Evolutionary conservation across 2,329 filamentous ascomycete genomes (phyloP), one percentile per base, ranked within the genome.

Genomic region (Aspergillus awamori): DNA sequence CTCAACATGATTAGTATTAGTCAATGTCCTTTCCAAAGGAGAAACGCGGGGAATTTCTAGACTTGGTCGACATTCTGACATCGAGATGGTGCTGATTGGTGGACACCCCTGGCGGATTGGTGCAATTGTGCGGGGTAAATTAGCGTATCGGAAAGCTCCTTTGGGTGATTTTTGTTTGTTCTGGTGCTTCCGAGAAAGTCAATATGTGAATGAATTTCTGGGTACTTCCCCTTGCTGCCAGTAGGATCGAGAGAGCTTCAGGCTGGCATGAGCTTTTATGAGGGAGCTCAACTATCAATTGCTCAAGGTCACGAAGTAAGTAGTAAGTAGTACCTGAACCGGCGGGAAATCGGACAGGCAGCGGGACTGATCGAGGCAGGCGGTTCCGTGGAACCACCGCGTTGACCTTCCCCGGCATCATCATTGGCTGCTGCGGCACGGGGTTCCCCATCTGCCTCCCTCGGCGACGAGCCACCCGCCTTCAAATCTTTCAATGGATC

Each of bases 1-100:
- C n/a, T 51, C 26, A 11, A 33, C 8, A 36, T 36, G 13, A 4
- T 2, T 33, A 5, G 13, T 13, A 33, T 15, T 15, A 13, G 33
- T 36, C 33, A 15, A 36, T 5, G 11, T 4, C 11, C 26, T 15
- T 28, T 51, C 47, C 47, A 33, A 8, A 33, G 47, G n/a, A 36
- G 11, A 15, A 36, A 11, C 26, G 47, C 15, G 28, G 26, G 47
- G 24, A n/a, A 48, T 30, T 30, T 49, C 47, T 26, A 49, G 15
- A 49, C 5, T 49, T 33, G 26, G n/a, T 17, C 6, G 47, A 11
- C 11, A 28, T 58, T 36, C 43, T 67, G 61, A 64, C 58, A 57
- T 63, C 53, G 24, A 38, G 11, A 15, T 26, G 24, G 4, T 22
- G 24, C 24, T 60, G 36, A 62, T 63, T 65, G 53, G 55, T n/a